Evolutionary conservation across 1,139 yeast genomes (phyloP).

Genomic region (Kodamaea alishanica): DNA sequence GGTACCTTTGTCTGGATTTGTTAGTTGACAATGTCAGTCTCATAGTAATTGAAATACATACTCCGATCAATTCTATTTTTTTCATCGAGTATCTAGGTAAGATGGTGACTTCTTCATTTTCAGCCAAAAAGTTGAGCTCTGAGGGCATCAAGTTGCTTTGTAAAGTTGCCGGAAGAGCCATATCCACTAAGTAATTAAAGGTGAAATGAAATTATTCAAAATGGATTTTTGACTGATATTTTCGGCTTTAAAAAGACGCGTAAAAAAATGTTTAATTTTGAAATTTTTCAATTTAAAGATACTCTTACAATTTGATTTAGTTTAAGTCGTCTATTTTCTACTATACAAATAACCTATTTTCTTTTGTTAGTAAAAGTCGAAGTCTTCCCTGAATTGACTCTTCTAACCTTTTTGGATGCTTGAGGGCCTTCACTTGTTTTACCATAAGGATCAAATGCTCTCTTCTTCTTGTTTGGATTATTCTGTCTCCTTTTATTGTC

Average conservation of each 20-base stretch:
- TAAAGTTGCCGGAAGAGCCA: slow-evolving; percentile 63
- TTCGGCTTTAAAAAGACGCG: too few relatives aligned
- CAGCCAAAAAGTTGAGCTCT: slow-evolving; percentile 82
- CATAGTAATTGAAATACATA: slow-evolving; percentile 21
- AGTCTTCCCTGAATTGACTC: slow-evolving; percentile 43
- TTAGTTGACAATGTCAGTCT: slow-evolving; percentile 8
- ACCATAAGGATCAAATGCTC: slow-evolving; percentile 60
- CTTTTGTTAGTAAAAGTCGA: slow-evolving; percentile 41
- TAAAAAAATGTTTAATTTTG: too few relatives aligned
- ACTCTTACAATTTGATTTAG: neutral
- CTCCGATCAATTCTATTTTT: slow-evolving; percentile 60
- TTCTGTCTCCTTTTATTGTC: slow-evolving; percentile 20
- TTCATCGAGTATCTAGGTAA: slow-evolving; percentile 74
- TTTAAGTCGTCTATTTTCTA: neutral
- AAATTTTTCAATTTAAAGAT: neutral
- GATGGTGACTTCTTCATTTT: slow-evolving; percentile 67
- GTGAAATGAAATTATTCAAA: too few relatives aligned
- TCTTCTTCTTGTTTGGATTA: slow-evolving; percentile 32
- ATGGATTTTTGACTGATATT: too few relatives aligned
- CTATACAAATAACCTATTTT: slow-evolving; percentile 1
- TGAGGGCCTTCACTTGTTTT: slow-evolving; percentile 47
- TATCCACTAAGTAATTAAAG: slow-evolving; percentile 16
- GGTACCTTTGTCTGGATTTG: slow-evolving; percentile 43
- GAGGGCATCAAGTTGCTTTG: slow-evolving; percentile 64
- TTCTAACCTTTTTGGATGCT: slow-evolving; percentile 44